Conservation (phyloP, 2,329 filamentous ascomycete genomes). For the Penicillium sp. region DNA sequence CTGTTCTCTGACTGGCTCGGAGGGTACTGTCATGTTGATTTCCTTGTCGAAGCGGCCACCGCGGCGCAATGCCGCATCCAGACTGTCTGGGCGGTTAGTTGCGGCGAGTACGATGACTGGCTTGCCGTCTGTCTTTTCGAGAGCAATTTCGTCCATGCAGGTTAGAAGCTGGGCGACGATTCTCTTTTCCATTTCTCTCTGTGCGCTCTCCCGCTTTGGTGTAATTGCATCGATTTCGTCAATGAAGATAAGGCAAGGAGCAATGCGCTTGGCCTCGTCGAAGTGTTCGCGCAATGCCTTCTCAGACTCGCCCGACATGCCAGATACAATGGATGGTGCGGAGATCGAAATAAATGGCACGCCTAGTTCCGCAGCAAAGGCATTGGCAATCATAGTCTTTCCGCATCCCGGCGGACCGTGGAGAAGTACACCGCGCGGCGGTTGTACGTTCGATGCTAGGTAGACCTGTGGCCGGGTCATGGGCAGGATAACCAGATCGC, state of each 20-base stretch:
- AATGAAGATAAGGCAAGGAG: constrained; percentile 88
- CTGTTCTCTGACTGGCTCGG: constrained; percentile 73
- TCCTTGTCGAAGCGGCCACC: constrained; percentile 80
- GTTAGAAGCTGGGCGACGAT: constrained; percentile 82
- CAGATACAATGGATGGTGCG: constrained; percentile 78
- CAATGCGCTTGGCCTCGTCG: constrained; percentile 82
- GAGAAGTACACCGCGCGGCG: constrained; percentile 74
- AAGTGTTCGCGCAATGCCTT: constrained; percentile 84
- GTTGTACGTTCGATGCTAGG: constrained; percentile 66
- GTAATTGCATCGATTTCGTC: constrained; percentile 92
- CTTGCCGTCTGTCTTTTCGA: constrained; percentile 72
- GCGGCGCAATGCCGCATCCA: constrained; percentile 77
- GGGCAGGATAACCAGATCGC: constrained; percentile 73
- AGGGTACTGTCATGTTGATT: constrained; percentile 86
- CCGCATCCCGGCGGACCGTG: constrained; percentile 85
- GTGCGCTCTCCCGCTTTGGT: constrained; percentile 79
- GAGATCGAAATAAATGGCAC: constrained; percentile 82
- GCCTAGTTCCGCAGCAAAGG: constrained; percentile 74
- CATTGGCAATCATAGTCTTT: constrained; percentile 82
- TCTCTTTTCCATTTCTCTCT: constrained; percentile 86
- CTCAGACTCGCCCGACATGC: constrained; percentile 88
- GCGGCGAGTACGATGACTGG: constrained; percentile 89
- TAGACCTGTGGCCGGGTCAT: constrained; percentile 71
- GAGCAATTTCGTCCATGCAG: constrained; percentile 81
- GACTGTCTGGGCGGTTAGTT: constrained; percentile 82